Evolutionary conservation across 73 alveolate species (phyloP).

Genomic region (Blepharisma japonicum): DNA sequence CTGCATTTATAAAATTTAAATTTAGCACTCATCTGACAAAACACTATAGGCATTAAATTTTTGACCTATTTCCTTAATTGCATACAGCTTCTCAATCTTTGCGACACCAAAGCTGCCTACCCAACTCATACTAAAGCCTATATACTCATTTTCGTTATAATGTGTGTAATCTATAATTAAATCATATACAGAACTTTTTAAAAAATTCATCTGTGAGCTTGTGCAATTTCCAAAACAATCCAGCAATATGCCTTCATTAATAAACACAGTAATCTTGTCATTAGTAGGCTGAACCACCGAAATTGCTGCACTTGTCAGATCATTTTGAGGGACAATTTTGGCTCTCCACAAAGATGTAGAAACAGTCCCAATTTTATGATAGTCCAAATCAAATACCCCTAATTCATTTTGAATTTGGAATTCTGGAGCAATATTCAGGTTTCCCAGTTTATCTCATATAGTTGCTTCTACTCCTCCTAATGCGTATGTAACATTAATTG

Average conservation of each 20-base stretch:
- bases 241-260: neutral
- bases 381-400: neutral
- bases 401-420: neutral
- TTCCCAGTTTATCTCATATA: neutral
- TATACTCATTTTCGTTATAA: neutral
- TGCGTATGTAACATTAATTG: too few relatives aligned
- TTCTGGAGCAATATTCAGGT: neutral
- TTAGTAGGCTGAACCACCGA: neutral
- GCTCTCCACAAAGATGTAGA: neutral
- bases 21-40: neutral
- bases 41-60: neutral
- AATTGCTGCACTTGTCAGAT: neutral
- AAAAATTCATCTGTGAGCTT: neutral
- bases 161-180: neutral
- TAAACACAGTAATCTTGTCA: neutral
- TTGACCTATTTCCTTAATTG: neutral
- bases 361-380: neutral
- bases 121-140: neutral
- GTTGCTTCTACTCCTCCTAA: too few relatives aligned
- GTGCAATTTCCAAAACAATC: constrained; percentile 5
- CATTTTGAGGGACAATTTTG: neutral
- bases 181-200: neutral
- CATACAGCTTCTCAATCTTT: neutral
- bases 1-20: neutral
- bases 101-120: too few relatives aligned